Base-by-base conservation (phyloP, 75 land plant genomes). In the Cryptomeria japonica region DNA sequence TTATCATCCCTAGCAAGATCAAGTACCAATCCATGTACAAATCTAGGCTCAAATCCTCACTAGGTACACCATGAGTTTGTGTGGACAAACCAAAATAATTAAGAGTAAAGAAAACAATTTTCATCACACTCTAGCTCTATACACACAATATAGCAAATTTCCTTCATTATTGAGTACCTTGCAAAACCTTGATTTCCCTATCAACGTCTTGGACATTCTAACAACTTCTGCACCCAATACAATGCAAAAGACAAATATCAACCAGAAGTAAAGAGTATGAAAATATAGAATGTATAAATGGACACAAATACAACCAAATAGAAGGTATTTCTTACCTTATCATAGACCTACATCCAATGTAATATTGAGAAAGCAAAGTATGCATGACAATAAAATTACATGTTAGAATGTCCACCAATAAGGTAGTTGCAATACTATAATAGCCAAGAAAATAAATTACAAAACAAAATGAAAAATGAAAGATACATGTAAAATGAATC, bases 141-240 rank as follows among this genome's bases (percentile, higher is more conserved):
- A n/a, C n/a, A 44, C 46, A 44, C 5, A 6, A 44, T 44, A 44
- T 44, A 6, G 46, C 3, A 44, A 5, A 44, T 44, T 44, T 44
- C 46, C 3, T 28, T 10, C 19, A 11, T 44, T 80, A 28, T 28
- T 10, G 46, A 39, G 44, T 91, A 97, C 99, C 93, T 97, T 95
- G 70, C 99, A 88, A 82, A 97, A 97, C 38, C 99, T 97, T 56
- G 89, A 68, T 87, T 89, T 91, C 25, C 98, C 96, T 53, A 97
- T 88, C 91, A 97, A 87, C 13, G 99, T 97, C 89, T 97, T 97
- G 92, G 96, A 97, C 99, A 97, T 97, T 79, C 99, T 93, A 12
- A 97, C 99, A 84, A 97, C 99, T 92, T 97, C 99, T 87, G 99
- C 99, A 87, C 99, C 99, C 97, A 96, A 88, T 37, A 61, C 49